These are phyloP conservation scores for Tulasnella sp. DNA, from an alignment of 768 basidiomycete genomes.

Conservation along the genomic window DNA sequence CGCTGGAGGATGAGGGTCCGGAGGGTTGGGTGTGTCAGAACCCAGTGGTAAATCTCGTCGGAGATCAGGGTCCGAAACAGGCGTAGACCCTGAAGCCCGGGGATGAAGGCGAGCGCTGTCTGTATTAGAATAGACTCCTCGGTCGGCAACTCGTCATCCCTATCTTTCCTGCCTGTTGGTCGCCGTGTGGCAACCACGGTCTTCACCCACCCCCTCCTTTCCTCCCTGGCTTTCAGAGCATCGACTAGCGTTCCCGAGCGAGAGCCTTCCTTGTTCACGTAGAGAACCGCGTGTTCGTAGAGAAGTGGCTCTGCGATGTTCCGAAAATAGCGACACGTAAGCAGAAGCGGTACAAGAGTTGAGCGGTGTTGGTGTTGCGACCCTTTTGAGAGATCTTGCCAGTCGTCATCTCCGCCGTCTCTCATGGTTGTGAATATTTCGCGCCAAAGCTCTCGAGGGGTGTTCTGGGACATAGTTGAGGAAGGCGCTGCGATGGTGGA, in stretches of 20 bases:
- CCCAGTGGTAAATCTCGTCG: background rate
- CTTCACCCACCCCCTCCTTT: background rate
- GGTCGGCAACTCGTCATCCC: background rate
- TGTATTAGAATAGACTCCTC: background rate
- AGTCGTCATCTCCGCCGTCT: background rate
- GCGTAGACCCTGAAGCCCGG: background rate
- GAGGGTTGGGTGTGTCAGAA: background rate
- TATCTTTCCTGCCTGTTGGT: background rate
- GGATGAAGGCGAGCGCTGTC: background rate
- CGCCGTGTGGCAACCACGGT: background rate
- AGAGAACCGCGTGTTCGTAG: background rate
- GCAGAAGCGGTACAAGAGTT: background rate
- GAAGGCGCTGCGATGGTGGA: background rate
- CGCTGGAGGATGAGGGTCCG: background rate
- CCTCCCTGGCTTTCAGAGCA: background rate
- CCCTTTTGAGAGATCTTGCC: background rate
- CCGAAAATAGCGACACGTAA: background rate
- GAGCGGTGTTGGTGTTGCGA: background rate
- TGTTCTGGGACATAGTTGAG: background rate
- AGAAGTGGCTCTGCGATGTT: background rate
- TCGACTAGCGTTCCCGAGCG: background rate
- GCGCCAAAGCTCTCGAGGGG: background rate
- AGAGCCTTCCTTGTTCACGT: background rate
- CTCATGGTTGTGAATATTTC: background rate
- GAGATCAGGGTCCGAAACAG: background rate